phyloP scores from a whole-genome alignment of 257 asterid species.

The Ajuga chamaepitys region DNA sequence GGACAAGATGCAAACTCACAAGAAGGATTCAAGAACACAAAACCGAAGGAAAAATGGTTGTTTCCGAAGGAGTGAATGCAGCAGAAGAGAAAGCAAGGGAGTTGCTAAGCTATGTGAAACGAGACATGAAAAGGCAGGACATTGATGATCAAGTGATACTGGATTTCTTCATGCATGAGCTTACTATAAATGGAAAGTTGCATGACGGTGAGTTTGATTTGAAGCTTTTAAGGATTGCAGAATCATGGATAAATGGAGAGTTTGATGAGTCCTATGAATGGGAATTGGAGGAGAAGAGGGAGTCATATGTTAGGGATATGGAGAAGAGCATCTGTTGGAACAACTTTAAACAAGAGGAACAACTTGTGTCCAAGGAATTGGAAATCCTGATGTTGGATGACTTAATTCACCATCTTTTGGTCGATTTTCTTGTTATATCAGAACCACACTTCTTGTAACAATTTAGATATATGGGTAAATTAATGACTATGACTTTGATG shows the following conservation, averaged over 20 bases:
- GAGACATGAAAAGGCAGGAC: neutral
- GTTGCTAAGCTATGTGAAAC: constrained; percentile 18
- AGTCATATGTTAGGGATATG: constrained; percentile 44
- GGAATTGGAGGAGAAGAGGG: constrained; percentile 39
- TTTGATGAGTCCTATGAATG: constrained; percentile 37
- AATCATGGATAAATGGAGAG: constrained; percentile 41
- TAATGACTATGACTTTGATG: too few species aligned
- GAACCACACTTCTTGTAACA: too few species aligned
- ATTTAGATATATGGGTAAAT: too few species aligned
- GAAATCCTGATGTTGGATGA: constrained; percentile 33
- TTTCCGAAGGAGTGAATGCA: neutral
- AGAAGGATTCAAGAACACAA: constrained; percentile 19
- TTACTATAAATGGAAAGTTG: constrained; percentile 12
- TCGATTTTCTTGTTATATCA: constrained; percentile 22
- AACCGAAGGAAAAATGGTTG: neutral
- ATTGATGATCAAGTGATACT: constrained; percentile 16
- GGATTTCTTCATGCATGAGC: constrained; percentile 47
- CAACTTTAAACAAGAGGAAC: constrained; percentile 35
- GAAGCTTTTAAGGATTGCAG: constrained; percentile 27
- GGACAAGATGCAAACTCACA: constrained; percentile 26
- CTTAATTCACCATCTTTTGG: constrained; percentile 38
- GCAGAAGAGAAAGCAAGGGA: constrained; percentile 32
- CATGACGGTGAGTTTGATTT: constrained; percentile 13
- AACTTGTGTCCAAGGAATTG: constrained; percentile 37
- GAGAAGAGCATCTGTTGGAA: constrained; percentile 54